Evolutionary conservation across 495 filamentous ascomycete species (phyloP).

Genomic region (Glarea lozoyensis): DNA sequence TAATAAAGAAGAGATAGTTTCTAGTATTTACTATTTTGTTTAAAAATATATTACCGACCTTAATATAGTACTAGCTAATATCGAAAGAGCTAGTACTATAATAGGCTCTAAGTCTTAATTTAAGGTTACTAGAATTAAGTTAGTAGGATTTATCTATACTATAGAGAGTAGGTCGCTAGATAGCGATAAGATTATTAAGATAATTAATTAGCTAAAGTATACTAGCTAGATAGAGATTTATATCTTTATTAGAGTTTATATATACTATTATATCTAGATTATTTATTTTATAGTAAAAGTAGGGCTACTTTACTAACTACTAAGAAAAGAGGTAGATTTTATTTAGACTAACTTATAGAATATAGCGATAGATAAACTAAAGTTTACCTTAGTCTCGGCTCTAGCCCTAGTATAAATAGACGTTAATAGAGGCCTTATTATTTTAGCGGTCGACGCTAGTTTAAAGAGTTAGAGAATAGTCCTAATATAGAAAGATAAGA

Average conservation of each 20-base stretch:
- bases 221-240: neutral
- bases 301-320: neutral
- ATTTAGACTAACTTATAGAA: neutral
- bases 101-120: conserved; percentile 1
- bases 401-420: neutral
- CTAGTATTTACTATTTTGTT: neutral
- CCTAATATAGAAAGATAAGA: neutral
- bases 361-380: neutral
- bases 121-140: neutral
- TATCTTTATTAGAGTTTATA: neutral
- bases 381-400: neutral
- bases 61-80: neutral
- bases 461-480: neutral
- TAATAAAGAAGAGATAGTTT: neutral
- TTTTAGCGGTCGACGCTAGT: conserved; percentile 1
- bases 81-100: neutral
- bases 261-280: conserved; percentile 7
- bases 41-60: neutral
- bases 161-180: neutral
- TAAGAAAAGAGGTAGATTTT: neutral
- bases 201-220: neutral
- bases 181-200: conserved; percentile 3
- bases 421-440: neutral
- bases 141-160: neutral
- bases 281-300: neutral